A percentile compares a stretch with the other conserved stretches of the same genome.
Evolutionary conservation across 2,329 filamentous ascomycete genomes (phyloP).

Genomic region (Arthrobotrys conoides): DNA sequence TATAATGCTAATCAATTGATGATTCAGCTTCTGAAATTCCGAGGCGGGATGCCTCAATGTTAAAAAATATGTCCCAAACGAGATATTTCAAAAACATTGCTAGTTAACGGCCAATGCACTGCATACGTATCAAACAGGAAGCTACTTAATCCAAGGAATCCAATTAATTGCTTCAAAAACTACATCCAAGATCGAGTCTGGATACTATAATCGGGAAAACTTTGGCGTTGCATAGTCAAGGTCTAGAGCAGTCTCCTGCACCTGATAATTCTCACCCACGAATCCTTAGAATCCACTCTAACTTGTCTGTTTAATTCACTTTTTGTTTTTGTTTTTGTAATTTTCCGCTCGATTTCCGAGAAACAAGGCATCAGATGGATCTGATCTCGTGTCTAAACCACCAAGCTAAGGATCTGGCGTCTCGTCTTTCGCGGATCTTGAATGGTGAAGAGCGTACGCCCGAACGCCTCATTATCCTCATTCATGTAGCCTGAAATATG

Average conservation of each 20-base stretch:
- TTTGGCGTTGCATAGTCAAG: constrained; percentile 7
- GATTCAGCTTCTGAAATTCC: constrained; percentile 9
- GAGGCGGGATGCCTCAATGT: background rate
- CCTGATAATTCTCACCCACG: constrained; percentile 10
- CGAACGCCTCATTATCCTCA: constrained; percentile 9
- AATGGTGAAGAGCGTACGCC: constrained; percentile 14
- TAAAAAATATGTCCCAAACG: constrained; percentile 12
- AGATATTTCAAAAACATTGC: background rate
- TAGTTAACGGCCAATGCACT: constrained; percentile 10
- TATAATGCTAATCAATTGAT: background rate
- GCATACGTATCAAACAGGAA: background rate
- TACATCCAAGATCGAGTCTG: constrained; percentile 10
- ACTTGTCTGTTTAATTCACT: no score
- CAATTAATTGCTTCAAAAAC: constrained; percentile 21
- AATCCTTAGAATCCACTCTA: background rate
- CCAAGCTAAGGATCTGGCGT: background rate
- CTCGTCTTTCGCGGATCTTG: constrained; percentile 23
- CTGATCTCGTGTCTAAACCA: constrained; percentile 1
- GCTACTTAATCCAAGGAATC: constrained; percentile 3
- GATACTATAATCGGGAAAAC: constrained; percentile 17
- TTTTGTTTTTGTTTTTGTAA: constrained; percentile 11
- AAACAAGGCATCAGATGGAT: background rate
- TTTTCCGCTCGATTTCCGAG: constrained; percentile 17
- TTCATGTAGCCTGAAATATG: constrained; percentile 37
- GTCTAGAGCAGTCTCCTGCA: constrained; percentile 29